Conservation (phyloP, 2,329 filamentous ascomycete species). For the Cladosporium sp. region DNA sequence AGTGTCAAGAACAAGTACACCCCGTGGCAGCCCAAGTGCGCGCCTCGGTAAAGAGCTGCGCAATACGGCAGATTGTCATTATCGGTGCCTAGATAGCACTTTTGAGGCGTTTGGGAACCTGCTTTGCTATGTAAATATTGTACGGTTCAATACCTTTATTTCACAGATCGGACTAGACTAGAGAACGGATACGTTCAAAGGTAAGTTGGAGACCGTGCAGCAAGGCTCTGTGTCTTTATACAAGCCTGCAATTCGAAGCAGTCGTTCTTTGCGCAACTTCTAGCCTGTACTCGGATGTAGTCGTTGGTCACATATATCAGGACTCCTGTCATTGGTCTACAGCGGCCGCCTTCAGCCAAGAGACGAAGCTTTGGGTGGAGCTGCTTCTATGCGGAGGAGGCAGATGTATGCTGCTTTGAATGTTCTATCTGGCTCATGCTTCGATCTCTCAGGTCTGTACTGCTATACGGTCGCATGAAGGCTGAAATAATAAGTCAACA, state of each 20-base stretch:
- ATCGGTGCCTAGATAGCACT: slow-evolving; percentile 5
- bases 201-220: no score
- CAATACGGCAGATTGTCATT: neutral
- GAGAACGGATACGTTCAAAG: no score
- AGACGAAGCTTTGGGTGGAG: neutral
- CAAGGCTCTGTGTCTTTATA: no score
- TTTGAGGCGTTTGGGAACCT: slow-evolving; percentile 11
- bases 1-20: slow-evolving; percentile 48
- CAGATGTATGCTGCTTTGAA: no score
- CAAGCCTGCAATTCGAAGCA: no score
- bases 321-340: neutral
- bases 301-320: slow-evolving; percentile 1
- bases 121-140: slow-evolving; percentile 14
- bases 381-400: slow-evolving; percentile 2
- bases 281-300: neutral
- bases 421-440: no score
- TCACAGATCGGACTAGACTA: no score
- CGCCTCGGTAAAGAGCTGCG: slow-evolving; percentile 31
- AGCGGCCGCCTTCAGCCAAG: neutral
- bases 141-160: slow-evolving; percentile 6
- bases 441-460: no score
- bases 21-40: slow-evolving; percentile 45
- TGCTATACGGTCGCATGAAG: no score
- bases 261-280: no score
- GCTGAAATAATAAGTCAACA: no score